Base-by-base conservation (phyloP, 257 asterid species). In the Plantago major region DNA sequence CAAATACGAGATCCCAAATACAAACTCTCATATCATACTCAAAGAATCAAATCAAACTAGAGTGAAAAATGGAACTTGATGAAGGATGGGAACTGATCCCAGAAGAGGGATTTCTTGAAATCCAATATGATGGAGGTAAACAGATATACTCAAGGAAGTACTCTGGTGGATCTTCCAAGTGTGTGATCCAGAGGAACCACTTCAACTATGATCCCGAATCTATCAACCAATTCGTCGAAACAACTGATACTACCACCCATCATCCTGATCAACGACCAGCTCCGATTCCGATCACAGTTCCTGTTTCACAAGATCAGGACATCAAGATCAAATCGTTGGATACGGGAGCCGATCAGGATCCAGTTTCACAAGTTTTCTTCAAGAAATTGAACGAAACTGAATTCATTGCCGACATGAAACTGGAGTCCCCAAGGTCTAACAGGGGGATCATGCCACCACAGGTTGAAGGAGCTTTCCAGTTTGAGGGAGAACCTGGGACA, bases 41-140 rank as follows among this genome's bases (percentile, higher is more conserved):
- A 53, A 6, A 11, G 56, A 3, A 1, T 17, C 42, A 12, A 59
- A 40, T 58, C 42, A 63, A 65, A 42, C 40, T 64, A 22, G 38
- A 42, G 42, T 30, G 7, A 15, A 49, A 71, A 26, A 75, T 83
- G 84, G 95, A 83, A 68, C 76, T 85, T 26, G 79, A 90, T 16
- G 79, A 90, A 43, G 95, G 82, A 58, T 90, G 98, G 98, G 96
- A 88, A 70, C 67, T 90, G 15, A 79, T 90, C 60, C 74, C 95
- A 28, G 88, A 82, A 10, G 84, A 80, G 42, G 96, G 88, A 26
- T 83, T 74, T 63, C 95, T 83, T 19, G 82, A 83, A 63, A 76
- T 85, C 81, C 77, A 74, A 46, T 82, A 78, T 44, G 86, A 81
- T 63, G 78, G 61, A 6, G 73, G 78, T 8, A 60, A 80, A 15